Conservation (phyloP, 208 protist genomes). For the Leptomonas pyrrhocoris region DNA sequence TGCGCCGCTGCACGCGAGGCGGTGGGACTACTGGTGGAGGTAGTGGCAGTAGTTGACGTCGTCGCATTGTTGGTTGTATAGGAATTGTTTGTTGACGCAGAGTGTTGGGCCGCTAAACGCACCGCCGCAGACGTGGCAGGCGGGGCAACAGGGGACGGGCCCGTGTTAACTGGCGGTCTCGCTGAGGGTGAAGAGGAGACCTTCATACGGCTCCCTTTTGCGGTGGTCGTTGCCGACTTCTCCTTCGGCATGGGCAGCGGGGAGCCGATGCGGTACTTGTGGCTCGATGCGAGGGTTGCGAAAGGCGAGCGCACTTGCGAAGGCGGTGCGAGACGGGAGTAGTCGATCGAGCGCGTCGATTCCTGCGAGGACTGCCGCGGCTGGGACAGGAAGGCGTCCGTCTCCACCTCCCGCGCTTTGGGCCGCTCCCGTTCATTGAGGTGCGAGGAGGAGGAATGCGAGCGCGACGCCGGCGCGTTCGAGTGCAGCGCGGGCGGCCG, state of each 20-base stretch:
- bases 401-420: constrained; percentile 9
- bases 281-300: constrained; percentile 66
- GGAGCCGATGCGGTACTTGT: constrained; percentile 85
- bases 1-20: not conserved
- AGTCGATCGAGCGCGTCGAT: constrained; percentile 36
- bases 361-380: constrained; percentile 20
- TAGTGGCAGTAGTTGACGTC: not conserved
- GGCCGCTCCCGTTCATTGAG: constrained; percentile 16
- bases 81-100: not conserved
- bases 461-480: constrained; percentile 14
- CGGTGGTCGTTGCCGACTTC: constrained; percentile 34
- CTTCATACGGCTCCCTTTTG: constrained; percentile 16
- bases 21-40: not conserved
- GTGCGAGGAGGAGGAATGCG: constrained; percentile 24
- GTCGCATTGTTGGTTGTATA: not conserved
- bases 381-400: constrained; percentile 6
- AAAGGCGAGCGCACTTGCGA: constrained; percentile 54
- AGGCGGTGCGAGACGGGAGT: constrained; percentile 49
- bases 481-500: constrained; percentile 15
- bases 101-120: not conserved
- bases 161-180: not conserved
- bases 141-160: constrained; percentile 5
- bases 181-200: constrained; percentile 26
- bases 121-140: constrained; percentile 9
- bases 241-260: constrained; percentile 66